Percentiles rank a stretch among this genome's conserved stretches.
These are phyloP conservation scores for Diaporthe sp. DNA, from an alignment of 2,329 filamentous ascomycete genomes.

Conservation along the genomic window DNA sequence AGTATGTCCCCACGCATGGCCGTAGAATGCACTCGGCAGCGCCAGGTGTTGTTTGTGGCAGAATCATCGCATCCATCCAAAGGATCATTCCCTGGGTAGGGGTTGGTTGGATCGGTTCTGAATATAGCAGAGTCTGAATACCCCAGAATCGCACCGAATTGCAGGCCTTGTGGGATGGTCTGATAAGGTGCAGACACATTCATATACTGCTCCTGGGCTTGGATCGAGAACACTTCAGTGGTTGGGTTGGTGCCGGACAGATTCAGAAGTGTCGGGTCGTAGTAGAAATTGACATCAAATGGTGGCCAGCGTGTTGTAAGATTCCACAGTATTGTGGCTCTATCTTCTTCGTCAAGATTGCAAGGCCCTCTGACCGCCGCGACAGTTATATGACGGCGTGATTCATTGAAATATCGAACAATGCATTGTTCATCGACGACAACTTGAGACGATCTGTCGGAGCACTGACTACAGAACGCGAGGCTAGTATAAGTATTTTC, in stretches of 20 bases:
- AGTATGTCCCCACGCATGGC: slow-evolving; percentile 32
- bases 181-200: too few relatives aligned
- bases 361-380: background rate
- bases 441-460: slow-evolving; percentile 7
- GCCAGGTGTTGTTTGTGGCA: slow-evolving; percentile 11
- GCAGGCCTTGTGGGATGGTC: background rate
- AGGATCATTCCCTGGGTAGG: too few relatives aligned
- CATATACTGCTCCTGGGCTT: background rate
- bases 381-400: too few relatives aligned
- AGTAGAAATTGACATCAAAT: background rate
- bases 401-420: too few relatives aligned
- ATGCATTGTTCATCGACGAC: background rate
- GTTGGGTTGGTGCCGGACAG: too few relatives aligned
- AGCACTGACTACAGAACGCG: slow-evolving; percentile 11
- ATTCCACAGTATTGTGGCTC: background rate
- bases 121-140: background rate
- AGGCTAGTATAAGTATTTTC: background rate
- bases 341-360: background rate
- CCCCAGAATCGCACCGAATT: background rate
- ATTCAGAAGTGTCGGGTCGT: background rate
- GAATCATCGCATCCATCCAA: slow-evolving; percentile 4
- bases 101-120: background rate
- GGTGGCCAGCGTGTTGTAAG: background rate
- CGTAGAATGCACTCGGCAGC: background rate
- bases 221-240: background rate